Conservation (phyloP, 306 rosid genomes). For the Medicago truncatula region DNA sequence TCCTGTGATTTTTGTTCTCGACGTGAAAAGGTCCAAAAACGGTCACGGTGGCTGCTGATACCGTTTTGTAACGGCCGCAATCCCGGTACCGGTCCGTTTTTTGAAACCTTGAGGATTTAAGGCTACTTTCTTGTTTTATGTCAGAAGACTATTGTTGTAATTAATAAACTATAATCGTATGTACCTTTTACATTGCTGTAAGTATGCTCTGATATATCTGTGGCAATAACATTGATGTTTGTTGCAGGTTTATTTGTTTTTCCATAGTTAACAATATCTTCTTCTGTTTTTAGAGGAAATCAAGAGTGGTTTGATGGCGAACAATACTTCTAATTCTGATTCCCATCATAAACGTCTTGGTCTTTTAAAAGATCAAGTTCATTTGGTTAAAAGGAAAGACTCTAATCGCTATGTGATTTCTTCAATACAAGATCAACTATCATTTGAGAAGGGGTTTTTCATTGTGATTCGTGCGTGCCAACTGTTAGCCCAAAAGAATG, state of each 20-base stretch:
- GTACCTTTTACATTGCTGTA: background rate
- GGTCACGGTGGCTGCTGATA: no score
- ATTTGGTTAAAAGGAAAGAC: slow-evolving; percentile 75
- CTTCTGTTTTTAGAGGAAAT: slow-evolving; percentile 45
- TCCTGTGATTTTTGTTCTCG: no score
- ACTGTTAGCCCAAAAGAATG: slow-evolving; percentile 83
- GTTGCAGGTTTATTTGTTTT: slow-evolving; percentile 34
- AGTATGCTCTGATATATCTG: background rate
- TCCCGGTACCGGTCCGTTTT: no score
- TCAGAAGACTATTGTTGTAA: slow-evolving; percentile 7
- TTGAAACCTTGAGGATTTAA: no score
- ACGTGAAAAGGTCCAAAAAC: no score
- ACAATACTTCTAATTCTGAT: slow-evolving; percentile 58
- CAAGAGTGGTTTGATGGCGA: slow-evolving; percentile 58
- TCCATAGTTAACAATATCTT: slow-evolving; percentile 28
- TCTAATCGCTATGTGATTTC: slow-evolving; percentile 72
- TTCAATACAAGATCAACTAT: slow-evolving; percentile 69
- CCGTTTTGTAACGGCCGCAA: no score
- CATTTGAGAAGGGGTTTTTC: slow-evolving; percentile 98
- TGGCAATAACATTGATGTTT: slow-evolving; percentile 1
- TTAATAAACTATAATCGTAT: background rate
- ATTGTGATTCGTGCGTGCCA: slow-evolving; percentile 93
- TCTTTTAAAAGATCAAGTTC: slow-evolving; percentile 91
- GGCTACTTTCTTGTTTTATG: slow-evolving; percentile 24
- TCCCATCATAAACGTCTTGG: slow-evolving; percentile 73